These are phyloP conservation scores for Colletotrichum spinosum DNA, from an alignment of 2,329 filamentous ascomycete genomes.

Conservation along the genomic window DNA sequence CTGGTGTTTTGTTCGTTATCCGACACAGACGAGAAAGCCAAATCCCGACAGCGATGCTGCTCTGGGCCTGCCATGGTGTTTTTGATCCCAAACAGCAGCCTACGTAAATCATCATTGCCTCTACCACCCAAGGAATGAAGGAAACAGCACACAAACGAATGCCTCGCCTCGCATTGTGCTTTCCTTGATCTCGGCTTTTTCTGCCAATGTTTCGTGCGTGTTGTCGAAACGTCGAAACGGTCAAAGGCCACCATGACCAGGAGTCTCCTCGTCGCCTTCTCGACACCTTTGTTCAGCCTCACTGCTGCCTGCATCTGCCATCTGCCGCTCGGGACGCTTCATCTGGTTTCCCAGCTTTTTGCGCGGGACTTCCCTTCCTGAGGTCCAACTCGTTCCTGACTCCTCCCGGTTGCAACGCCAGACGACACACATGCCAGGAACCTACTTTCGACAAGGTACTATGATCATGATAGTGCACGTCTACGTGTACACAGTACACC, in stretches of 20 bases:
- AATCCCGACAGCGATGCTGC: slow-evolving; percentile 10
- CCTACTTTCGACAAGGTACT: not conserved
- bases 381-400: slow-evolving; percentile 19
- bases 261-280: slow-evolving; percentile 6
- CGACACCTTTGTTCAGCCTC: slow-evolving; percentile 15
- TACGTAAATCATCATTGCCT: no score
- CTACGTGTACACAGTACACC: no score
- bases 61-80: slow-evolving; percentile 2
- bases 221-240: slow-evolving; percentile 30
- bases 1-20: slow-evolving; percentile 14
- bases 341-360: not conserved
- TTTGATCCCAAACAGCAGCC: slow-evolving; percentile 16
- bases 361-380: slow-evolving; percentile 9
- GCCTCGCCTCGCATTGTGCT: not conserved
- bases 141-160: slow-evolving; percentile 1
- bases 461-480: not conserved
- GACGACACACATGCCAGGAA: not conserved
- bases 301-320: not conserved
- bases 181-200: slow-evolving; percentile 23
- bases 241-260: slow-evolving; percentile 6
- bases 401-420: not conserved
- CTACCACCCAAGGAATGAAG: no score
- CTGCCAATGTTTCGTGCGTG: slow-evolving; percentile 30
- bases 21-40: slow-evolving; percentile 18
- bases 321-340: not conserved